Percentiles rank a stretch among this genome's conserved stretches.
These are phyloP conservation scores for Kwoniella dendrophila DNA, from an alignment of 768 basidiomycete genomes.

Conservation along the genomic window DNA sequence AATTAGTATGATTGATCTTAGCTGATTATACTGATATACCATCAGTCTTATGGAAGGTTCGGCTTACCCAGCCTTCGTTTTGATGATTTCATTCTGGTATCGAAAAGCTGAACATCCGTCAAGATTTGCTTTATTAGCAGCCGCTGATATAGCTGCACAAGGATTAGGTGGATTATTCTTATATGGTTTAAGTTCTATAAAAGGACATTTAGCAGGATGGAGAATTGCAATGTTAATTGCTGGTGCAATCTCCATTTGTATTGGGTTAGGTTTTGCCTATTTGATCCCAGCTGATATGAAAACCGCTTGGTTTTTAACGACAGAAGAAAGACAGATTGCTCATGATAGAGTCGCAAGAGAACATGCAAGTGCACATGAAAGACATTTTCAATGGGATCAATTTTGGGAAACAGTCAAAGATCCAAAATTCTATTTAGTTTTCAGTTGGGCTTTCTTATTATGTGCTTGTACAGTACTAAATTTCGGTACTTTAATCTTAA, in stretches of 20 bases:
- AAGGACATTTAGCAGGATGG: constrained; percentile 28
- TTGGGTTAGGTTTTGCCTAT: constrained; percentile 28
- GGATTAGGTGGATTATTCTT: constrained; percentile 30
- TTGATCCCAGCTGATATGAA: constrained; percentile 27
- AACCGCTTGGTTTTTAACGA: constrained; percentile 38
- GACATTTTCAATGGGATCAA: constrained; percentile 30
- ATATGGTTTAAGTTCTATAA: constrained; percentile 17
- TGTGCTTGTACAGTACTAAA: constrained; percentile 30
- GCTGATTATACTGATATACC: neutral
- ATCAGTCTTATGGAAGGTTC: constrained; percentile 10
- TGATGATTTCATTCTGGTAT: constrained; percentile 27
- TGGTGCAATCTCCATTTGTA: constrained; percentile 27
- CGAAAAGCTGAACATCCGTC: constrained; percentile 38
- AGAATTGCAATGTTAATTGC: constrained; percentile 34
- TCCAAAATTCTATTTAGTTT: constrained; percentile 24
- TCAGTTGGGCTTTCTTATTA: constrained; percentile 35
- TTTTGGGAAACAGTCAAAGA: constrained; percentile 32
- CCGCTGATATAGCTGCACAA: constrained; percentile 33
- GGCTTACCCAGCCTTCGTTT: constrained; percentile 18
- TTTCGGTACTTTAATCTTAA: constrained; percentile 37
- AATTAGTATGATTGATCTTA: neutral
- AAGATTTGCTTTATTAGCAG: constrained; percentile 34
- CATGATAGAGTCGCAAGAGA: constrained; percentile 36
- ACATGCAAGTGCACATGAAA: constrained; percentile 32
- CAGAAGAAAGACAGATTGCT: constrained; percentile 30